Evolutionary conservation across 2,329 filamentous ascomycete species (phyloP).

Genomic region (Fusarium subglutinans): DNA sequence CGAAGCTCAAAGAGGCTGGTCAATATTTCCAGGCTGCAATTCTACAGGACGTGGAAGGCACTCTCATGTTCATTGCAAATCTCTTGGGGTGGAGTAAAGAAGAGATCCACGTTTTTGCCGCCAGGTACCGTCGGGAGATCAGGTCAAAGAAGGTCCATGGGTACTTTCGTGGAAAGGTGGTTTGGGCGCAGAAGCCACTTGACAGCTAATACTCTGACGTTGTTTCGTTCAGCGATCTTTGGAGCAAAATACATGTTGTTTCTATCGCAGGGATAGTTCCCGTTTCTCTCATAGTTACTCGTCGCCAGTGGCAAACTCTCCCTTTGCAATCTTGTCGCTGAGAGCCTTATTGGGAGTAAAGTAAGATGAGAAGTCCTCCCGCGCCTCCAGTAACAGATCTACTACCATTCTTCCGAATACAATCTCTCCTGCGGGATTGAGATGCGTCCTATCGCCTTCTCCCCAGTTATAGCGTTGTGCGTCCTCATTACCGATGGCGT

Average conservation of each 20-base stretch:
- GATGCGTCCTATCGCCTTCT: background rate
- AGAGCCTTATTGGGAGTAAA: background rate
- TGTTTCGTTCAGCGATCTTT: rapidly evolving
- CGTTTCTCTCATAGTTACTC: background rate
- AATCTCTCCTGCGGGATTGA: background rate
- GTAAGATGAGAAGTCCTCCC: background rate
- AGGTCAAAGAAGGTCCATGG: background rate
- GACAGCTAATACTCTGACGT: rapidly evolving
- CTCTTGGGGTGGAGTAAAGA: background rate
- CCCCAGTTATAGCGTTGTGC: conserved; percentile 7
- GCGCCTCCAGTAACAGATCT: background rate
- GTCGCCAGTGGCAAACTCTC: conserved; percentile 1
- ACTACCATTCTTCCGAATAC: conserved; percentile 5
- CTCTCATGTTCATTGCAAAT: background rate
- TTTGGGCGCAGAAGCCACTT: background rate
- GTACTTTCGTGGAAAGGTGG: background rate
- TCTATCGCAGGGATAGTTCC: rapidly evolving
- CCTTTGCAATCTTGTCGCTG: conserved; percentile 3
- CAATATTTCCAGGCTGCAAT: conserved; percentile 16
- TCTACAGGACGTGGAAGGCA: background rate
- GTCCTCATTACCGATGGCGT: background rate
- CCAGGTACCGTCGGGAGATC: background rate
- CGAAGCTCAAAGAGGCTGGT: background rate
- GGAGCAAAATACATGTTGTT: background rate
- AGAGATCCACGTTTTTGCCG: conserved; percentile 2